Evolutionary conservation across 1,284 basidiomycete species (phyloP).

Genomic region (Microbotryum lychnidis-dioicae): DNA sequence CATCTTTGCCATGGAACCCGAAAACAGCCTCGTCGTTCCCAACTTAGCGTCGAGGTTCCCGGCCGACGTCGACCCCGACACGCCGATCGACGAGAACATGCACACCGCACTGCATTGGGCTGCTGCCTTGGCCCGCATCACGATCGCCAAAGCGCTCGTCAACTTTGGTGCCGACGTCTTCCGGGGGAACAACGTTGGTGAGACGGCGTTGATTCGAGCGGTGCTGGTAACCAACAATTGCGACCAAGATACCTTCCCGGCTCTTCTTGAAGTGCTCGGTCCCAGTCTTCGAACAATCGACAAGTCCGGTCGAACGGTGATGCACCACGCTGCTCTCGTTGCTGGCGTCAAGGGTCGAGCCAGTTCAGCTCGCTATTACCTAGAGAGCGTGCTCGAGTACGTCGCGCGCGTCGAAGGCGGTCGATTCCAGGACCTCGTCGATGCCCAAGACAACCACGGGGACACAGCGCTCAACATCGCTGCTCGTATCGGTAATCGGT

Average conservation of each 20-base stretch:
- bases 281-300: constrained; percentile 81
- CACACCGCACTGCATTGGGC: constrained; percentile 94
- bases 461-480: constrained; percentile 95
- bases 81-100: constrained; percentile 83
- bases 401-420: constrained; percentile 32
- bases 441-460: constrained; percentile 90
- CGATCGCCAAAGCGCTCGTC: constrained; percentile 57
- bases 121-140: constrained; percentile 67
- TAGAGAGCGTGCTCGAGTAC: constrained; percentile 75
- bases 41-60: constrained; percentile 25
- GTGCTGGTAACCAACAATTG: constrained; percentile 82
- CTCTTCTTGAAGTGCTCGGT: constrained; percentile 48
- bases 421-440: constrained; percentile 70
- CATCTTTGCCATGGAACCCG: constrained; percentile 24
- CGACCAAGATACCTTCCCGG: constrained; percentile 62
- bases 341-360: constrained; percentile 85
- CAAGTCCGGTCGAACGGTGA: constrained; percentile 72
- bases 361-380: constrained; percentile 77
- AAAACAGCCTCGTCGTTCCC: constrained; percentile 40
- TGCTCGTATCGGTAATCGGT: constrained; percentile 83
- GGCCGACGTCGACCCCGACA: constrained; percentile 57
- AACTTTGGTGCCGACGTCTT: constrained; percentile 74
- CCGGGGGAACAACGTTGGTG: constrained; percentile 84
- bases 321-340: constrained; percentile 90
- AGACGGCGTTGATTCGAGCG: constrained; percentile 88